Evolutionary conservation across 2,329 filamentous ascomycete genomes (phyloP).

Genomic region (Ophiostoma ulmi): DNA sequence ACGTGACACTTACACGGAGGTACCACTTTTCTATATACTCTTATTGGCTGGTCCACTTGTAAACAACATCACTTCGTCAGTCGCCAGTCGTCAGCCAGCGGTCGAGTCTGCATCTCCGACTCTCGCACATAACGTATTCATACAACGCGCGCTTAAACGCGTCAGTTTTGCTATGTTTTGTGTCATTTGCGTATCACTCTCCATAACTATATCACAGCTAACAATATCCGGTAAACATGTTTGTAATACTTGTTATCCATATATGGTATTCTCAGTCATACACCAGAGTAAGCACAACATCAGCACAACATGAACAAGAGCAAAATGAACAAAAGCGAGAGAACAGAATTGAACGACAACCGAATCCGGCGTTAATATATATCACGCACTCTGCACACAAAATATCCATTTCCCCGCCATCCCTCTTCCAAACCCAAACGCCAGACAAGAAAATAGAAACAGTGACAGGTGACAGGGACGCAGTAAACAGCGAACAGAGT

Average conservation of each 20-base stretch:
- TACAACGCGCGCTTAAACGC: neutral
- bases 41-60: constrained; percentile 8
- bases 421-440: constrained; percentile 26
- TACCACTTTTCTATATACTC: constrained; percentile 10
- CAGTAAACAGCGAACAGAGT: neutral
- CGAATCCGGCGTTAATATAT: constrained; percentile 23
- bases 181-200: neutral
- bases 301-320: neutral
- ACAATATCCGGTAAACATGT: neutral
- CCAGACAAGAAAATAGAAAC: constrained; percentile 19
- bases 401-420: constrained; percentile 25
- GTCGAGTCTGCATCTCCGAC: neutral
- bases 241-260: neutral
- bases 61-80: constrained; percentile 20
- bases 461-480: neutral
- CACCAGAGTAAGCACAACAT: neutral
- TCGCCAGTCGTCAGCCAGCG: neutral
- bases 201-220: neutral
- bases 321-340: neutral
- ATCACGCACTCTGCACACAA: constrained; percentile 21
- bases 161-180: neutral
- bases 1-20: constrained; percentile 24
- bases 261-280: neutral
- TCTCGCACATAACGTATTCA: neutral
- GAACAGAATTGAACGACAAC: neutral